A percentile compares a stretch with the other conserved stretches of the same genome.
Evolutionary conservation across 2,329 filamentous ascomycete genomes (phyloP).

Genomic region (Cordyceps cicadae): DNA sequence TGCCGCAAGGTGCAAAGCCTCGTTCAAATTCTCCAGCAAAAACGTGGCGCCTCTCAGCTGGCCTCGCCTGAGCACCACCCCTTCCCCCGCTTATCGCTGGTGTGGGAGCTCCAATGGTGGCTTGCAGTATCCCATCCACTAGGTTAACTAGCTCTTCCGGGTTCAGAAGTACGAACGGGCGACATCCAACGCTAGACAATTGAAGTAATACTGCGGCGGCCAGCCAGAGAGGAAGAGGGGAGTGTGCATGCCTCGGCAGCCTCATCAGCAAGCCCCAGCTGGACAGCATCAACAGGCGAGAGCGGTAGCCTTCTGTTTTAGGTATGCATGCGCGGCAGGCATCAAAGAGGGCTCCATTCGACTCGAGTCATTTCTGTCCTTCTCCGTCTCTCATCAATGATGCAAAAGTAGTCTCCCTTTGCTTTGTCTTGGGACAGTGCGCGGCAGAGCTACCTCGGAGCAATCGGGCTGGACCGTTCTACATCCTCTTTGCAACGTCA

Average conservation of each 20-base stretch:
- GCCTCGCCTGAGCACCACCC: background rate
- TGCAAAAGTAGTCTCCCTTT: background rate
- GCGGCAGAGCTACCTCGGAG: background rate
- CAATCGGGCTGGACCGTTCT: background rate
- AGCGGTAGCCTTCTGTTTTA: background rate
- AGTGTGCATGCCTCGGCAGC: background rate
- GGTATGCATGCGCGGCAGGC: background rate
- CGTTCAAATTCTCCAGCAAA: background rate
- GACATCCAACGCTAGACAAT: background rate
- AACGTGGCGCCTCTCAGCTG: constrained; percentile 6
- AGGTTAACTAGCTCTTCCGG: background rate
- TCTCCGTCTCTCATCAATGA: too few relatives aligned
- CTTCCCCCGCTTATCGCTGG: background rate
- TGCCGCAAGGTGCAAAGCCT: background rate
- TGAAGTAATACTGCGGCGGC: background rate
- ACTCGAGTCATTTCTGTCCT: background rate
- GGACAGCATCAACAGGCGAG: background rate
- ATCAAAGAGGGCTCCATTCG: background rate
- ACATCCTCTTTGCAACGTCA: background rate
- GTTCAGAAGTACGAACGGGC: background rate
- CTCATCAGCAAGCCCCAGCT: constrained; percentile 6
- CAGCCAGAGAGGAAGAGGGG: background rate
- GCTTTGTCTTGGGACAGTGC: background rate
- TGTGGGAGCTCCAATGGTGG: background rate
- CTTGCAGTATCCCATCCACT: background rate